Conservation (phyloP, 805 yeast genomes). For the Sugiyamaella americana region DNA sequence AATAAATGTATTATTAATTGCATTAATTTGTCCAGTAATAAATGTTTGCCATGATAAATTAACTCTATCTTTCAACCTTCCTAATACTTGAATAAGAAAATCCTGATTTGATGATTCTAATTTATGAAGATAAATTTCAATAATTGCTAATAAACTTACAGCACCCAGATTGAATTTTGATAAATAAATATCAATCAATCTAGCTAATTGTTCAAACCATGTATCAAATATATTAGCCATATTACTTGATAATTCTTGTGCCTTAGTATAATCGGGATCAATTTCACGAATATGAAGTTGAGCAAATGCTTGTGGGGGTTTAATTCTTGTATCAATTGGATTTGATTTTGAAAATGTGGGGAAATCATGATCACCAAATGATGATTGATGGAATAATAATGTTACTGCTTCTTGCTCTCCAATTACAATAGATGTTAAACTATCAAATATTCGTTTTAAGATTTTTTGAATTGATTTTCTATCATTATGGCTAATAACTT, state of each 20-base stretch:
- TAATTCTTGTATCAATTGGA: conserved; percentile 20
- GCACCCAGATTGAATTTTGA: conserved; percentile 37
- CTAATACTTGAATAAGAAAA: conserved; percentile 46
- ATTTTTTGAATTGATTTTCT: conserved; percentile 6
- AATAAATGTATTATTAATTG: conserved; percentile 36
- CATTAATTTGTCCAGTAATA: conserved; percentile 46
- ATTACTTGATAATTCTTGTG: conserved; percentile 41
- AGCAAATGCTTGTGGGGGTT: conserved; percentile 20
- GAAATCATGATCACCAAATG: conserved; percentile 35
- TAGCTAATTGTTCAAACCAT: conserved; percentile 27
- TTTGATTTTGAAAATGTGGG: conserved; percentile 36
- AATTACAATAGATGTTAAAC: conserved; percentile 9
- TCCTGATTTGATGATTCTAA: conserved; percentile 57
- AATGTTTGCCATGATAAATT: conserved; percentile 53
- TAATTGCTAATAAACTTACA: conserved; percentile 38
- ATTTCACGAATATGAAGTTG: conserved; percentile 34
- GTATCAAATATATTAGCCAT: conserved; percentile 44
- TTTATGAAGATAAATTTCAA: conserved; percentile 37
- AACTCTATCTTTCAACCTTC: conserved; percentile 47
- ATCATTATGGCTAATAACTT: conserved; percentile 4
- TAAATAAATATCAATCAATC: conserved; percentile 32
- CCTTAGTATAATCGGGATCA: conserved; percentile 43
- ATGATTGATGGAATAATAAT: conserved; percentile 42
- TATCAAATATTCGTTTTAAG: conserved; percentile 10
- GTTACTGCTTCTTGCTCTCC: conserved; percentile 45